Percentiles rank a stretch among this genome's conserved stretches.
phyloP scores from a whole-genome alignment of 306 rosid genomes.

The Cicer judaicum region DNA sequence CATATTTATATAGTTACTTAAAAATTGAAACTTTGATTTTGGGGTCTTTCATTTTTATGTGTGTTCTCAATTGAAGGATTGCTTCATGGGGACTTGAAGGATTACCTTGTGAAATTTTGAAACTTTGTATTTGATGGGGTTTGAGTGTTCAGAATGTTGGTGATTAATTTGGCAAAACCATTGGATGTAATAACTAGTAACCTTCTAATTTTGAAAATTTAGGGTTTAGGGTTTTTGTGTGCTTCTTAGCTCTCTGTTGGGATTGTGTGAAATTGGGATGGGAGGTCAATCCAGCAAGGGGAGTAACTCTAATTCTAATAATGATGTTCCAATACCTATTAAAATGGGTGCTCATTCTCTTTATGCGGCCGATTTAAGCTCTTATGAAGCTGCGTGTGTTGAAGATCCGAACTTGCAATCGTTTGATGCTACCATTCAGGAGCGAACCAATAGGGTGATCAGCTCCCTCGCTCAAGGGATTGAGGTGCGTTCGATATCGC shows the following conservation, averaged over 20 bases:
- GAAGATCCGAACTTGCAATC: conserved; percentile 67
- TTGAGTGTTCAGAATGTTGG: background rate
- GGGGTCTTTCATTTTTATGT: background rate
- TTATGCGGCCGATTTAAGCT: conserved; percentile 61
- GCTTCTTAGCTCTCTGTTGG: conserved; percentile 19
- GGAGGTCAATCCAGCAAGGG: conserved; percentile 73
- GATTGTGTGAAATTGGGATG: conserved; percentile 52
- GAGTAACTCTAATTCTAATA: background rate
- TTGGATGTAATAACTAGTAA: background rate
- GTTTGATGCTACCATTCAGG: conserved; percentile 68
- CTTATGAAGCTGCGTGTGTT: conserved; percentile 80
- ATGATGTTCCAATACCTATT: conserved; percentile 47
- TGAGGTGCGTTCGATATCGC: conserved; percentile 65
- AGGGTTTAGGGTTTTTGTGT: background rate
- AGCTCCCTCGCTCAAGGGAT: conserved; percentile 66
- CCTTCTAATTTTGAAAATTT: conserved; percentile 2
- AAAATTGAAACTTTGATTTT: conserved; percentile 35
- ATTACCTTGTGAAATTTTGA: background rate
- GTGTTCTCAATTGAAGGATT: conserved; percentile 39
- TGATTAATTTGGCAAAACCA: conserved; percentile 10
- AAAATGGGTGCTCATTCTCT: conserved; percentile 54
- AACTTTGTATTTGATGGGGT: conserved; percentile 25
- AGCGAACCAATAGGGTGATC: conserved; percentile 70
- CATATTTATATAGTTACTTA: background rate
- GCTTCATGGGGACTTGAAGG: conserved; percentile 8